Evolutionary conservation across 768 basidiomycete species (phyloP).

Genomic region (Candolleomyces eurysporus): DNA sequence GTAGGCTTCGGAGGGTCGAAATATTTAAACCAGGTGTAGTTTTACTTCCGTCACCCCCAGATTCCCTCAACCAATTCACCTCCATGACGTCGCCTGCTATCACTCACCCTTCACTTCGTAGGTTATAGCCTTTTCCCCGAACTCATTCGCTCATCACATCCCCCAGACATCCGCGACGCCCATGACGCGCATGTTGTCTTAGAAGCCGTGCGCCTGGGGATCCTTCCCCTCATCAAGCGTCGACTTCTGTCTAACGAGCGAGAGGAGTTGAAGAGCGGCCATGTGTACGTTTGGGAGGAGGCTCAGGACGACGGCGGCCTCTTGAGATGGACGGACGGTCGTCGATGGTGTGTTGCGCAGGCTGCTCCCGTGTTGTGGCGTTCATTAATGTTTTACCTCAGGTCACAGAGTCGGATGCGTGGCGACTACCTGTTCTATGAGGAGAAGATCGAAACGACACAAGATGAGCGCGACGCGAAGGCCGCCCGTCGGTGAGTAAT

Average conservation of each 20-base stretch:
- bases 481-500: slow-evolving; percentile 65
- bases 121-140: slow-evolving; percentile 13
- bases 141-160: slow-evolving; percentile 7
- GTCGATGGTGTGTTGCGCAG: slow-evolving; percentile 55
- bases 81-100: slow-evolving; percentile 29
- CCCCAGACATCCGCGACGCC: slow-evolving; percentile 72
- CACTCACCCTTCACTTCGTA: slow-evolving; percentile 51
- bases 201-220: slow-evolving; percentile 70
- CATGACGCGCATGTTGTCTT: slow-evolving; percentile 74
- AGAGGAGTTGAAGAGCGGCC: slow-evolving; percentile 67
- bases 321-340: slow-evolving; percentile 79
- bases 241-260: slow-evolving; percentile 69
- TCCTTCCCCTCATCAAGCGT: slow-evolving; percentile 69
- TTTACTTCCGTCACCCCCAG: slow-evolving; percentile 15
- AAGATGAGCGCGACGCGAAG: slow-evolving; percentile 76
- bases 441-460: slow-evolving; percentile 78
- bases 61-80: slow-evolving; percentile 20
- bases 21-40: slow-evolving; percentile 1
- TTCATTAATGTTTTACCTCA: slow-evolving; percentile 20
- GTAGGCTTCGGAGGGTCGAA: not conserved
- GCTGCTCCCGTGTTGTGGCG: not conserved
- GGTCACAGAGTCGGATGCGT: slow-evolving; percentile 85
- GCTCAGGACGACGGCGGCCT: slow-evolving; percentile 70
- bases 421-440: slow-evolving; percentile 84
- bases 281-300: slow-evolving; percentile 86